These are phyloP conservation scores for Rugosomyces carneus DNA, from an alignment of 1,284 basidiomycete species.

Conservation along the genomic window DNA sequence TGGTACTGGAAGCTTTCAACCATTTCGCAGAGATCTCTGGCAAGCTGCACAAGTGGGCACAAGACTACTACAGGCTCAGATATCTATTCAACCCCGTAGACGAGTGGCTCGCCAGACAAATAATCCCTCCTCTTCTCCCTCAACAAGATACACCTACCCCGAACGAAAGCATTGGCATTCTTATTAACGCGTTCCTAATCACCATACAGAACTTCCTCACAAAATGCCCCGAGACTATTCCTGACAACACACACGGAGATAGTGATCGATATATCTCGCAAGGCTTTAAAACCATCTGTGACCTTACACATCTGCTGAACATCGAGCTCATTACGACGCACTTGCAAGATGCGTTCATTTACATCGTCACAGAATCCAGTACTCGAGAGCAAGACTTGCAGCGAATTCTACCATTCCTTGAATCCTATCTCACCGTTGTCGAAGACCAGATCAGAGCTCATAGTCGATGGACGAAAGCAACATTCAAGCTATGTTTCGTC, in stretches of 20 bases:
- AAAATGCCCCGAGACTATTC: slow-evolving; percentile 25
- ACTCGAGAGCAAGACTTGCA: slow-evolving; percentile 26
- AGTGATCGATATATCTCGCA: slow-evolving; percentile 38
- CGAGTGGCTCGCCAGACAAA: slow-evolving; percentile 39
- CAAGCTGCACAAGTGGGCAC: slow-evolving; percentile 30
- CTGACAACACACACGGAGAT: slow-evolving; percentile 19
- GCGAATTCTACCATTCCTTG: slow-evolving; percentile 62
- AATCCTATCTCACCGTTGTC: slow-evolving; percentile 48
- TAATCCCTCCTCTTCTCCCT: slow-evolving; percentile 14
- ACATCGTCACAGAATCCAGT: slow-evolving; percentile 23
- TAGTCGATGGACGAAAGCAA: slow-evolving; percentile 64
- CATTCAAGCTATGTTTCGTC: slow-evolving; percentile 84
- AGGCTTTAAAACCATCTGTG: slow-evolving; percentile 31
- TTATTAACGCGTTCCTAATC: slow-evolving; percentile 63
- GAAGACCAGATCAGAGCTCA: slow-evolving; percentile 50
- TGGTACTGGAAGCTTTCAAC: slow-evolving; percentile 20
- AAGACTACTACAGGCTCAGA: slow-evolving; percentile 33
- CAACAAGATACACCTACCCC: slow-evolving; percentile 2
- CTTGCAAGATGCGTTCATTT: slow-evolving; percentile 30
- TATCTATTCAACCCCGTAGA: slow-evolving; percentile 45
- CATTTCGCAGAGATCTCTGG: slow-evolving; percentile 20
- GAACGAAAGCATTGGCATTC: slow-evolving; percentile 25
- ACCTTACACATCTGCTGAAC: slow-evolving; percentile 39
- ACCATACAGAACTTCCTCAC: slow-evolving; percentile 55
- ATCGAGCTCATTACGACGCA: slow-evolving; percentile 33